phyloP scores from a whole-genome alignment of 2,329 filamentous ascomycete genomes.

The Aschersonia sp. region DNA sequence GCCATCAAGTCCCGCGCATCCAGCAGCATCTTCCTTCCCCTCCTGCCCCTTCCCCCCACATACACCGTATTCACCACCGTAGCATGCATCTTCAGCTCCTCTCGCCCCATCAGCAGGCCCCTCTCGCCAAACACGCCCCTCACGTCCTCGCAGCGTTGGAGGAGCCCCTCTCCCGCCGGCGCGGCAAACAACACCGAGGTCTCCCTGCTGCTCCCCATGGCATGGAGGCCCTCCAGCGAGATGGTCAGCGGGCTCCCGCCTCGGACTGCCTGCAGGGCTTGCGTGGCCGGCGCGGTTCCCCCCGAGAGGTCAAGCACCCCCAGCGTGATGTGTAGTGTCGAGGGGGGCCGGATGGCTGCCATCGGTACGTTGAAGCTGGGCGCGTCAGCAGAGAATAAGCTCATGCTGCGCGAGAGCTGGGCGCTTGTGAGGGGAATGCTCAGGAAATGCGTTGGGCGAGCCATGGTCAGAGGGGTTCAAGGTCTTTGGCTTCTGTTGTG shows the following conservation, averaged over 20 bases:
- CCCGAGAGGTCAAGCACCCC: constrained; percentile 66
- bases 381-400: constrained; percentile 46
- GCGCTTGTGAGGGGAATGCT: constrained; percentile 57
- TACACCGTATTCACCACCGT: constrained; percentile 83
- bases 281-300: constrained; percentile 27
- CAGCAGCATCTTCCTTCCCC: constrained; percentile 26
- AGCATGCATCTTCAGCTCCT: constrained; percentile 56
- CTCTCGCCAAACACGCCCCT: constrained; percentile 42
- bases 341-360: constrained; percentile 59
- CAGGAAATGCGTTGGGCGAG: constrained; percentile 57
- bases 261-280: neutral
- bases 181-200: constrained; percentile 52
- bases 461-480: constrained; percentile 6
- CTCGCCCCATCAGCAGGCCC: constrained; percentile 31
- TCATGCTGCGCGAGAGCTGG: constrained; percentile 50
- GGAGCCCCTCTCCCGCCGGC: constrained; percentile 19
- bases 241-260: too few relatives aligned
- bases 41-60: constrained; percentile 33
- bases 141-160: constrained; percentile 24
- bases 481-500: too few relatives aligned
- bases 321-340: constrained; percentile 74
- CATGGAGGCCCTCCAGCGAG: neutral
- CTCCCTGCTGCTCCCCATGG: constrained; percentile 5
- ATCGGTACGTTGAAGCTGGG: constrained; percentile 39
- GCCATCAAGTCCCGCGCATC: constrained; percentile 43